phyloP scores from a whole-genome alignment of 192 early-diverging fungal genomes.

The Lunasporangiospora selenospora region DNA sequence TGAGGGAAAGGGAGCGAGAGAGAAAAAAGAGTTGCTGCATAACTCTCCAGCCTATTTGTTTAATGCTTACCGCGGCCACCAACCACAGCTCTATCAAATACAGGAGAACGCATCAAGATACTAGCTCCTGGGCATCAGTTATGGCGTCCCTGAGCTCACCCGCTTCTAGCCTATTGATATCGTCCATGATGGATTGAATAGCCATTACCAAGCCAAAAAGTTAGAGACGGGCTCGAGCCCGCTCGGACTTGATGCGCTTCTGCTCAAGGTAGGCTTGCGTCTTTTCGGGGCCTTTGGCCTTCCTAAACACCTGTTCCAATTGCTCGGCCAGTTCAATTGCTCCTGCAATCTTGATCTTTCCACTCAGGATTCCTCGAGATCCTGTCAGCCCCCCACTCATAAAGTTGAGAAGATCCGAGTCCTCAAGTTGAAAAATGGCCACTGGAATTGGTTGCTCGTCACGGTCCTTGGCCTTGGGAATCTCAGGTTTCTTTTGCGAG shows the following conservation, averaged over 20 bases:
- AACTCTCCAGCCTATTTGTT: no score
- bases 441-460: conserved; percentile 42
- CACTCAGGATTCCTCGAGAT: conserved; percentile 38
- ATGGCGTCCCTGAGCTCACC: no score
- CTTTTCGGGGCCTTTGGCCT: conserved; percentile 41
- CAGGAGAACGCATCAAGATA: no score
- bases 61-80: no score
- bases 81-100: no score
- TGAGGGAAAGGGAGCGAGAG: no score
- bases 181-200: no score
- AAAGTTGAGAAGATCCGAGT: conserved; percentile 42
- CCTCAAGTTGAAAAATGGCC: conserved; percentile 38
- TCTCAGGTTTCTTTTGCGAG: conserved; percentile 32
- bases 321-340: conserved; percentile 44
- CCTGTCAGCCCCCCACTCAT: conserved; percentile 44
- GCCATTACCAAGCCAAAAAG: no score
- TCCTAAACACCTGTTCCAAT: conserved; percentile 26
- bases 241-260: conserved; percentile 27
- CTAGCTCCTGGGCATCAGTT: no score
- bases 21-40: no score
- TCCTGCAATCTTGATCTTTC: conserved; percentile 47
- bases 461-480: conserved; percentile 34
- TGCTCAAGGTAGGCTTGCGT: conserved; percentile 34
- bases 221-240: conserved; percentile 30
- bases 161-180: no score